Conservation (phyloP, 116 monocot genomes). For the Trichopus zeylanicus region DNA sequence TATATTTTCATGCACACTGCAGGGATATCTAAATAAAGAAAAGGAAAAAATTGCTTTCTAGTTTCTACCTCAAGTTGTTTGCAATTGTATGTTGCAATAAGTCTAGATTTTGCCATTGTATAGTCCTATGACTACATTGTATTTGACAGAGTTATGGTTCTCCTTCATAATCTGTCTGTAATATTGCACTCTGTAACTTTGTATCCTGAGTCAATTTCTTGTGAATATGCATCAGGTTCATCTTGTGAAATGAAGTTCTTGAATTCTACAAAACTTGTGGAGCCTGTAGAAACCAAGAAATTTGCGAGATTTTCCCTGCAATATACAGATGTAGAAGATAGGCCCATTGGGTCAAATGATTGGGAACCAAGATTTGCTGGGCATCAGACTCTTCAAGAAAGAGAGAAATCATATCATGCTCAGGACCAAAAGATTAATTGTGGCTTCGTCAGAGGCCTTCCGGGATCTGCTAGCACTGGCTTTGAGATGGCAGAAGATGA, state of each 20-base stretch:
- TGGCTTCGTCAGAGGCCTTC: slow-evolving; percentile 90
- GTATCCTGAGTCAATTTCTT: neutral
- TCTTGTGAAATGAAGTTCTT: slow-evolving; percentile 94
- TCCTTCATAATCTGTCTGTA: too few species aligned
- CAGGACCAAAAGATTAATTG: slow-evolving; percentile 89
- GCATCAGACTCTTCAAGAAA: slow-evolving; percentile 83
- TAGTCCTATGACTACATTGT: neutral
- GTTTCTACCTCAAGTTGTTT: too few species aligned
- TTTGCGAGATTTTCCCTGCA: slow-evolving; percentile 88
- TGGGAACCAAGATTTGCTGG: slow-evolving; percentile 96
- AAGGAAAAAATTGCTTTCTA: too few species aligned
- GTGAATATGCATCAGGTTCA: slow-evolving; percentile 53
- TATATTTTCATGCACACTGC: too few species aligned
- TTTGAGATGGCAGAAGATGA: slow-evolving; percentile 94
- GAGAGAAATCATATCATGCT: slow-evolving; percentile 80
- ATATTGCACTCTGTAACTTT: too few species aligned
- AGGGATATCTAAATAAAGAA: too few species aligned
- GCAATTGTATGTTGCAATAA: too few species aligned
- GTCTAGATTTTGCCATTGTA: too few species aligned
- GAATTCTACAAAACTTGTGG: slow-evolving; percentile 69
- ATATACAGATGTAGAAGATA: slow-evolving; percentile 66
- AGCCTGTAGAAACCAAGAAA: slow-evolving; percentile 65
- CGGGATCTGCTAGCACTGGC: slow-evolving; percentile 71
- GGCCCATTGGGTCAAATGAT: slow-evolving; percentile 28
- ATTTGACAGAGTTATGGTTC: too few species aligned